Evolutionary conservation across 2,329 filamentous ascomycete species (phyloP).

Genomic region (Botryotinia convoluta): DNA sequence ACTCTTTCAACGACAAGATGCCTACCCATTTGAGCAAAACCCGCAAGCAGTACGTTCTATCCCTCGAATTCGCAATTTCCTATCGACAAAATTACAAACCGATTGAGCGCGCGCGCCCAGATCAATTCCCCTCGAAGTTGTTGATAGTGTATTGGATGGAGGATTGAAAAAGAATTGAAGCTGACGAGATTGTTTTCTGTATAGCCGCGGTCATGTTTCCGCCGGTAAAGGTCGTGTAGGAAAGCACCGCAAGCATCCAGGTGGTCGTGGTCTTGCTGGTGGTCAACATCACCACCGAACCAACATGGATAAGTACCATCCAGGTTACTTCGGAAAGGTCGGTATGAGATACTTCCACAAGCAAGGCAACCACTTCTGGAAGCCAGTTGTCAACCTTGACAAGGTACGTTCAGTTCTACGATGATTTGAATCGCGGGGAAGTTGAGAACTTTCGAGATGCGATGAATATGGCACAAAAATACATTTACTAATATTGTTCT

Average conservation of each 20-base stretch:
- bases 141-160: background rate
- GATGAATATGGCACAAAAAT: background rate
- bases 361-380: constrained; percentile 94
- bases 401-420: constrained; percentile 61
- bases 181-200: constrained; percentile 36
- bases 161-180: constrained; percentile 17
- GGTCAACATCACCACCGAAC: constrained; percentile 98
- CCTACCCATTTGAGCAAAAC: constrained; percentile 74
- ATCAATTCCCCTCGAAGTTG: constrained; percentile 12
- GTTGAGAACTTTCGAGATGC: background rate
- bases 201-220: constrained; percentile 93
- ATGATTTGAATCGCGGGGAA: background rate
- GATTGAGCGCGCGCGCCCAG: constrained; percentile 17
- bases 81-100: constrained; percentile 8
- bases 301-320: constrained; percentile 90
- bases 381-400: constrained; percentile 97
- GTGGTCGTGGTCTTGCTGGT: constrained; percentile 89
- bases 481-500: constrained; percentile 5
- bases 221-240: constrained; percentile 97
- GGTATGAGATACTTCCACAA: constrained; percentile 98
- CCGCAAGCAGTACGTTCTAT: constrained; percentile 67
- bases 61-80: constrained; percentile 14
- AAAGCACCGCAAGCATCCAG: constrained; percentile 93
- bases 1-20: constrained; percentile 52
- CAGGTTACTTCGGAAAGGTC: constrained; percentile 99